A percentile compares a stretch with the other conserved stretches of the same genome.
Evolutionary conservation across 768 basidiomycete genomes (phyloP).

Genomic region (Calocybe gangraenosa): DNA sequence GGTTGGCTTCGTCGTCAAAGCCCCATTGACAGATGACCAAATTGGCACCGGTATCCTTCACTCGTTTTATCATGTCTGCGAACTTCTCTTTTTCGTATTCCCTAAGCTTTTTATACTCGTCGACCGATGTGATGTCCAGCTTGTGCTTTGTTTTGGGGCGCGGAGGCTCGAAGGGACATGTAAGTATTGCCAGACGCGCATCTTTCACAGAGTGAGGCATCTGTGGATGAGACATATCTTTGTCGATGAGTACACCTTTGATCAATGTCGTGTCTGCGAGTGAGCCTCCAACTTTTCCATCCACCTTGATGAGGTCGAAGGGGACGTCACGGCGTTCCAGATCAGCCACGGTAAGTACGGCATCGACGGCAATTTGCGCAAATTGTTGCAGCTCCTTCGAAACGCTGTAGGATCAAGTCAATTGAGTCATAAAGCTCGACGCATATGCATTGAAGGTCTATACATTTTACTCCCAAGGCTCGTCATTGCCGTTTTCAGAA

Average conservation of each 20-base stretch:
- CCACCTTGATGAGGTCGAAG: constrained; percentile 98
- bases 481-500: constrained; percentile 94
- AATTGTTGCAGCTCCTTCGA: constrained; percentile 96
- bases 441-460: constrained; percentile 19
- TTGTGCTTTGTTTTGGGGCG: constrained; percentile 99
- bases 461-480: constrained; percentile 98
- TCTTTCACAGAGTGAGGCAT: constrained; percentile 90
- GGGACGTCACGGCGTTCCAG: constrained; percentile 91
- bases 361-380: constrained; percentile 96
- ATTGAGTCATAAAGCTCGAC: background rate
- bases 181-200: constrained; percentile 93
- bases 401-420: constrained; percentile 51
- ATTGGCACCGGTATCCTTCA: constrained; percentile 96
- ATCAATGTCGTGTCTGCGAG: constrained; percentile 94
- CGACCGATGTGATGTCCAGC: constrained; percentile 92
- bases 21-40: constrained; percentile 99
- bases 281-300: constrained; percentile 97
- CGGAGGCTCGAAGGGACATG: constrained; percentile 98
- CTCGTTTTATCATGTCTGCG: constrained; percentile 91
- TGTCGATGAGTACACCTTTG: constrained; percentile 97
- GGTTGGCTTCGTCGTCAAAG: constrained; percentile 99
- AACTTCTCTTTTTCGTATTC: constrained; percentile 98
- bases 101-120: constrained; percentile 93
- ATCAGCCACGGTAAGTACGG: constrained; percentile 93
- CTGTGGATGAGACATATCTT: constrained; percentile 99